A percentile compares a stretch with the other conserved stretches of the same genome.
Evolutionary conservation across 805 yeast species (phyloP).

Genomic region (Clavispora asparagi): DNA sequence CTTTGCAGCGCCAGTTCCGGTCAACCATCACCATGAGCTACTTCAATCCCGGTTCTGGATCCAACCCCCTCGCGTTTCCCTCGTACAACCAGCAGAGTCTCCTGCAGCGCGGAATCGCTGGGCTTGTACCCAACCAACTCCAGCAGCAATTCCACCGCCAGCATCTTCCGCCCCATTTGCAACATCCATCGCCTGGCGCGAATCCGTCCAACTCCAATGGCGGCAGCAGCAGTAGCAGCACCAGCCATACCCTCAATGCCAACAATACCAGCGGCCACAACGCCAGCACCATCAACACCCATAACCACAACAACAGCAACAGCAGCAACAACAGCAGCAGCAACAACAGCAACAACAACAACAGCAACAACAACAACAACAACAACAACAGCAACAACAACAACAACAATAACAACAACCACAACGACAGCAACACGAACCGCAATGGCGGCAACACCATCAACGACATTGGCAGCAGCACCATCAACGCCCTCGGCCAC

Average conservation of each 20-base stretch:
- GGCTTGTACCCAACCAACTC: conserved; percentile 5
- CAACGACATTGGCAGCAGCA: not conserved
- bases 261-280: conserved; percentile 1
- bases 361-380: not conserved
- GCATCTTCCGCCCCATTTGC: not conserved
- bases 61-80: conserved; percentile 19
- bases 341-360: not conserved
- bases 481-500: not conserved
- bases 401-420: conserved; percentile 5
- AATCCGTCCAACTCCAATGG: not conserved
- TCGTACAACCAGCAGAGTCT: conserved; percentile 15
- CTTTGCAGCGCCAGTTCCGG: conserved; percentile 1
- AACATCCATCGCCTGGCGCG: not conserved
- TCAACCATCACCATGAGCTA: conserved; percentile 14
- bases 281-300: conserved; percentile 3
- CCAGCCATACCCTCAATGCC: not conserved
- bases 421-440: conserved; percentile 1
- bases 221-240: not conserved
- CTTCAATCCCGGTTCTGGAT: conserved; percentile 11
- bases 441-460: not conserved
- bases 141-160: conserved; percentile 8
- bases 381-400: not conserved
- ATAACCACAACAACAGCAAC: not conserved
- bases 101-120: conserved; percentile 9
- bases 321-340: not conserved